These are phyloP conservation scores for Aspergillus arachidicola DNA, from an alignment of 2,329 filamentous ascomycete species.

Conservation along the genomic window DNA sequence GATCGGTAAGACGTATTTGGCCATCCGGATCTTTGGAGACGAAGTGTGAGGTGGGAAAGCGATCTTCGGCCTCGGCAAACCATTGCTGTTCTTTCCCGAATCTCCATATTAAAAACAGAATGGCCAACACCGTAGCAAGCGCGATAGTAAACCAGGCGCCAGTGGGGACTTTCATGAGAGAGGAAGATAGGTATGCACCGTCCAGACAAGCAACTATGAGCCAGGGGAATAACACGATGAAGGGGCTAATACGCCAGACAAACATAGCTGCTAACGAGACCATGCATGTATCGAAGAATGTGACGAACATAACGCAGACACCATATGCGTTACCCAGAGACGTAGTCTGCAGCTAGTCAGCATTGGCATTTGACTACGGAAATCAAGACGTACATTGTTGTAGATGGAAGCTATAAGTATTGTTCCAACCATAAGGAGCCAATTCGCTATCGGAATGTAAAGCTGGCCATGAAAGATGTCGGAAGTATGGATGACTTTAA, in stretches of 20 bases:
- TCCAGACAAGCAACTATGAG: slow-evolving; percentile 46
- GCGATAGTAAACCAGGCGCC: slow-evolving; percentile 79
- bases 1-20: slow-evolving; percentile 6
- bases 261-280: slow-evolving; percentile 71
- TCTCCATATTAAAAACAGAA: slow-evolving; percentile 73
- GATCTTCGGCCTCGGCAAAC: slow-evolving; percentile 67
- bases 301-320: slow-evolving; percentile 78
- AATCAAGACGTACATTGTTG: slow-evolving; percentile 54
- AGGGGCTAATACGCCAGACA: slow-evolving; percentile 71
- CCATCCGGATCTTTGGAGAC: slow-evolving; percentile 7
- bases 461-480: slow-evolving; percentile 72
- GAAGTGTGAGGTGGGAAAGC: slow-evolving; percentile 48
- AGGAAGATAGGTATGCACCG: slow-evolving; percentile 69
- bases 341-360: slow-evolving; percentile 54
- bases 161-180: slow-evolving; percentile 71
- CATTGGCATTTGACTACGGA: neutral
- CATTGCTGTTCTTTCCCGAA: slow-evolving; percentile 80
- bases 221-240: slow-evolving; percentile 65
- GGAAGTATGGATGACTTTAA: slow-evolving; percentile 73
- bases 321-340: slow-evolving; percentile 74
- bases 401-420: slow-evolving; percentile 75
- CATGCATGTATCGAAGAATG: slow-evolving; percentile 76
- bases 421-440: slow-evolving; percentile 74
- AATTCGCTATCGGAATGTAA: slow-evolving; percentile 75
- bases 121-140: slow-evolving; percentile 63